phyloP scores from a whole-genome alignment of 495 filamentous ascomycete species.

The Venustampulla echinocandica region DNA sequence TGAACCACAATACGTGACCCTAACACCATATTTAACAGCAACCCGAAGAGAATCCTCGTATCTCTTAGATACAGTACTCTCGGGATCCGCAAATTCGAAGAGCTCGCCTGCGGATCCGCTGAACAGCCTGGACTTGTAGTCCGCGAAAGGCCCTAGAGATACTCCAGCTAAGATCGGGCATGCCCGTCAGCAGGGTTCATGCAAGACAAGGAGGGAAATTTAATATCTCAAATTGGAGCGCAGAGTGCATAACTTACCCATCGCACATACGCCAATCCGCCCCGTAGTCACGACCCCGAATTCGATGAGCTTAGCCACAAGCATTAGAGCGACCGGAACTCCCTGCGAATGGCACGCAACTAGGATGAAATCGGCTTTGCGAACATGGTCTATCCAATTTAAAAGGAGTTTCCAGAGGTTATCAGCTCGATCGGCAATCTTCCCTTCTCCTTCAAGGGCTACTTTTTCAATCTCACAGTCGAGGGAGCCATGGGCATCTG shows the following conservation, averaged over 20 bases:
- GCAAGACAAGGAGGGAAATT: not conserved
- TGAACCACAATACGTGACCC: constrained; percentile 78
- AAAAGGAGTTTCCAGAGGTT: constrained; percentile 88
- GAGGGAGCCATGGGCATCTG: constrained; percentile 52
- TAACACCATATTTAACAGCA: constrained; percentile 66
- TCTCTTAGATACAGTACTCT: constrained; percentile 71
- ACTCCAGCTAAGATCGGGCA: constrained; percentile 56
- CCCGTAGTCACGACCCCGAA: constrained; percentile 62
- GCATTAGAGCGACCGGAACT: constrained; percentile 85
- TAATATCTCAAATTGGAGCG: not conserved
- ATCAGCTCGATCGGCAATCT: constrained; percentile 80
- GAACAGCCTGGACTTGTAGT: constrained; percentile 74
- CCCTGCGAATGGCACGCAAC: constrained; percentile 92
- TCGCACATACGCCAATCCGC: constrained; percentile 74
- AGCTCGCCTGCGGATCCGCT: constrained; percentile 85
- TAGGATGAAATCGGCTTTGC: constrained; percentile 78
- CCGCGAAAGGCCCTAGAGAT: constrained; percentile 81
- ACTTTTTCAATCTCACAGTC: constrained; percentile 76
- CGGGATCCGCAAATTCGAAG: constrained; percentile 78
- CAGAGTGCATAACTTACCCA: constrained; percentile 42
- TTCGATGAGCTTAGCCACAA: constrained; percentile 84
- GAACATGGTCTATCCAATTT: constrained; percentile 90
- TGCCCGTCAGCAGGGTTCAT: not conserved
- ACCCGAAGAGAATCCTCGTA: constrained; percentile 68
- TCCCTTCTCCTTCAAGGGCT: constrained; percentile 95